Evolutionary conservation across 192 early-diverging fungal species (phyloP), one percentile per base, ranked within the genome.

Genomic region (Coemansia sp.): DNA sequence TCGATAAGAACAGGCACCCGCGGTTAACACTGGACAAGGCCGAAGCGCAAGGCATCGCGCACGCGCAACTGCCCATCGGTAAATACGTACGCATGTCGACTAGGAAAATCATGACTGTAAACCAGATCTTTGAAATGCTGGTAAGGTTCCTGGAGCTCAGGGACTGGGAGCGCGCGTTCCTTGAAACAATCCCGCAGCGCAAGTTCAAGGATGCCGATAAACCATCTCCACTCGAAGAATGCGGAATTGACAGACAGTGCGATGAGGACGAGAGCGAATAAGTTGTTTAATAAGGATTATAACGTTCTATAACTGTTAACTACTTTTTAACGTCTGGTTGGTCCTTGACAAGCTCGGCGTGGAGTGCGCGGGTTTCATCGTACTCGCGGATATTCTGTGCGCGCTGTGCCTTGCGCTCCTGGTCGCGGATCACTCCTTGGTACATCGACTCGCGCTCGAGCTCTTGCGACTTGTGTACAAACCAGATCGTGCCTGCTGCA

Each of bases 101-200:
- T 33, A 78, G 97, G 17, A 91, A 91, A 54, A 90, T 99, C 6
- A 74, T 99, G 46, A 94, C 97, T 8, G 90, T 96, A 25, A 99
- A 99, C 80, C 96, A 98, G 73, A 93, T 98, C 33, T 89, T 91
- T 62, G 94, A 96, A 66, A 97, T 96, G 70, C 86, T 99, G 65
- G 25, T 92, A 5, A 76, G 87, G 63, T 96, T 87, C 69, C 69
- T 95, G 6, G 92, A 93, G 25, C 68, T 70, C 9, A 70, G 77
- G 9, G 89, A 95, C 81, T 99, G 97, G 97, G 82, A 90, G 69
- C 75, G 84, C 14, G 90, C 95, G 11, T 93, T 99, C 69, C 20
- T 91, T 66, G 89, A 90, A n/a, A 88, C 91, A n/a, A 91, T 99
- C 48, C 97, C 97, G 40, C 83, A 86, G 56, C 89, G 96, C 35